Conservation (phyloP, 164 flowering plant species). For the Nymphaea colorata region DNA sequence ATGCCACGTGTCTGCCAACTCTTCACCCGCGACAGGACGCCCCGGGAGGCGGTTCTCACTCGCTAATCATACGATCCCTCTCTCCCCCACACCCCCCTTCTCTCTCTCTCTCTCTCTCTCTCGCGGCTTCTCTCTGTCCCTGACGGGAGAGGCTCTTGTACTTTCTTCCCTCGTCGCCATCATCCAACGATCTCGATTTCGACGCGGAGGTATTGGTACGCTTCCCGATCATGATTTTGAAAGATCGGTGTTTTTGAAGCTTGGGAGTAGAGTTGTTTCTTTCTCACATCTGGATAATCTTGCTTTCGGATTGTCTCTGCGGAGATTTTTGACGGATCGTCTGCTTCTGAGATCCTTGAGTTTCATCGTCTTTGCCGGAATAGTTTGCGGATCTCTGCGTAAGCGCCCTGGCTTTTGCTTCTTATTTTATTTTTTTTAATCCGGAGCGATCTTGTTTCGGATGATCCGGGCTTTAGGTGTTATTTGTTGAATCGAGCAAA, state of each 20-base stretch:
- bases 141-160: not conserved
- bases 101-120: conserved; percentile 3
- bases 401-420: not conserved
- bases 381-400: not conserved
- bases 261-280: not conserved
- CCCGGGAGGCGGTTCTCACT: not conserved
- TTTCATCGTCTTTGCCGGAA: not conserved
- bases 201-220: not conserved
- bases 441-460: not conserved
- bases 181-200: no score
- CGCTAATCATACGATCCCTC: not conserved
- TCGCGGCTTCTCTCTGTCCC: not conserved
- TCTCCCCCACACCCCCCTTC: no score
- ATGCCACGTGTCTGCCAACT: not conserved
- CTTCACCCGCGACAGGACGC: not conserved
- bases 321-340: not conserved
- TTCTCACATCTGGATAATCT: not conserved
- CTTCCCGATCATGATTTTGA: not conserved
- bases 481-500: not conserved
- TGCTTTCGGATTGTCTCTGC: not conserved
- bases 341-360: not conserved
- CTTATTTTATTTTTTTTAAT: not conserved
- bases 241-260: not conserved
- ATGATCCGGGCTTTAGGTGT: not conserved
- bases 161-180: not conserved